These are phyloP conservation scores for Ocimum tenuiflorum DNA, from an alignment of 257 asterid genomes.

Conservation along the genomic window DNA sequence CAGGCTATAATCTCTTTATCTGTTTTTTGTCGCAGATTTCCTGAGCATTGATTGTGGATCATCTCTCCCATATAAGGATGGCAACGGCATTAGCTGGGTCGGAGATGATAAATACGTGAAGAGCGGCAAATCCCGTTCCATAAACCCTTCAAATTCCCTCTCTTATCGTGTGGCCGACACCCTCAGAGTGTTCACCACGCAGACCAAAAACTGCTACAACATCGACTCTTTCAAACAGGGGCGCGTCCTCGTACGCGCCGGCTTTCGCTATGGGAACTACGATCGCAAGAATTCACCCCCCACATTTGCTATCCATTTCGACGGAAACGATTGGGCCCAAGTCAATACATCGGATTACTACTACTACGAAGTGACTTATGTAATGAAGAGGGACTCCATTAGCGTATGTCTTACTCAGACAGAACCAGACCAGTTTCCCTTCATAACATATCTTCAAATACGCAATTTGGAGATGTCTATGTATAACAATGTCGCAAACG, in stretches of 20 bases:
- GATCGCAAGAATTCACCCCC: slow-evolving; percentile 53
- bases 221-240: slow-evolving; percentile 15
- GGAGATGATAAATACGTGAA: slow-evolving; percentile 17
- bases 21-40: slow-evolving; percentile 24
- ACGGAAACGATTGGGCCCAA: slow-evolving; percentile 46
- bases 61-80: slow-evolving; percentile 10
- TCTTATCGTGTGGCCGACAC: slow-evolving; percentile 31
- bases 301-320: slow-evolving; percentile 47
- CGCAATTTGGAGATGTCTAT: slow-evolving; percentile 39
- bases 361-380: slow-evolving; percentile 39
- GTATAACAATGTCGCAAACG: slow-evolving; percentile 21
- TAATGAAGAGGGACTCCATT: slow-evolving; percentile 22
- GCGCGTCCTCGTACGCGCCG: slow-evolving; percentile 48
- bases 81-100: slow-evolving; percentile 14
- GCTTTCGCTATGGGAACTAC: slow-evolving; percentile 64
- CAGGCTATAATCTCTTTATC: background rate
- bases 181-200: slow-evolving; percentile 40
- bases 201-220: slow-evolving; percentile 44
- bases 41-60: slow-evolving; percentile 27
- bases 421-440: slow-evolving; percentile 39
- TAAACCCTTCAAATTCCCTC: background rate
- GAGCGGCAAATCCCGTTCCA: slow-evolving; percentile 13
- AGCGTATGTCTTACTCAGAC: slow-evolving; percentile 55
- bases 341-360: background rate
- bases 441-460: slow-evolving; percentile 50